phyloP scores from a whole-genome alignment of 176 grass and related monocot species.

The Oryza australiensis region DNA sequence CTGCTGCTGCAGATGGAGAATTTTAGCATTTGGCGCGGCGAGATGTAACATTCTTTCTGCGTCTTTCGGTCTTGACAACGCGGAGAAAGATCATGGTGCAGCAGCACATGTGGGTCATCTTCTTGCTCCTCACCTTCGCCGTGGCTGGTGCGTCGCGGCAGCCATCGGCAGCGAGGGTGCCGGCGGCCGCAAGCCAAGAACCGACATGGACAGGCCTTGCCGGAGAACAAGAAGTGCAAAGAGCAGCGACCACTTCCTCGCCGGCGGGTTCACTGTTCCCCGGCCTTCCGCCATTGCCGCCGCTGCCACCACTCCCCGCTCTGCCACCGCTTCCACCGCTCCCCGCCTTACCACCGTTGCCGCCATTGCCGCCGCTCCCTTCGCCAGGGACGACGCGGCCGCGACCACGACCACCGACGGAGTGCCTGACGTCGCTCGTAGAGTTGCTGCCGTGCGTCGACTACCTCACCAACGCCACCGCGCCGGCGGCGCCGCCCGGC shows the following conservation, averaged over 20 bases:
- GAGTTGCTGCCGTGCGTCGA: conserved; percentile 2
- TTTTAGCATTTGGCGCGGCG: background rate
- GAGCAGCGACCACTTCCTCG: background rate
- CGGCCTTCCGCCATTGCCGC: background rate
- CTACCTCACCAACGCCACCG: conserved; percentile 42
- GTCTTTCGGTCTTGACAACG: background rate
- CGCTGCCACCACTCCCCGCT: background rate
- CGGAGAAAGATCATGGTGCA: background rate
- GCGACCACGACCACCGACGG: background rate
- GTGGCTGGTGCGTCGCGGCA: background rate
- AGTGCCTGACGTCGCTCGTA: conserved; percentile 12
- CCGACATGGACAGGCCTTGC: background rate
- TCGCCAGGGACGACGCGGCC: background rate
- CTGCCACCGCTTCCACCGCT: background rate
- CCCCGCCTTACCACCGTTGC: background rate
- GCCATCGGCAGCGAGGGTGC: background rate
- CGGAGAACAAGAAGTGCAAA: background rate
- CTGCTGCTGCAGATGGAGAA: too few species aligned
- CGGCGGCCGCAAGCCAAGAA: background rate
- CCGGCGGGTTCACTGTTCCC: background rate
- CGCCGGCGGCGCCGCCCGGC: background rate
- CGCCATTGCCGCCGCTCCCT: background rate
- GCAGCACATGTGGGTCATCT: background rate
- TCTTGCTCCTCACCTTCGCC: background rate
- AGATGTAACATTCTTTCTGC: background rate